Evolutionary conservation across 2,329 filamentous ascomycete species (phyloP).

Genomic region (Fusarium sp.): DNA sequence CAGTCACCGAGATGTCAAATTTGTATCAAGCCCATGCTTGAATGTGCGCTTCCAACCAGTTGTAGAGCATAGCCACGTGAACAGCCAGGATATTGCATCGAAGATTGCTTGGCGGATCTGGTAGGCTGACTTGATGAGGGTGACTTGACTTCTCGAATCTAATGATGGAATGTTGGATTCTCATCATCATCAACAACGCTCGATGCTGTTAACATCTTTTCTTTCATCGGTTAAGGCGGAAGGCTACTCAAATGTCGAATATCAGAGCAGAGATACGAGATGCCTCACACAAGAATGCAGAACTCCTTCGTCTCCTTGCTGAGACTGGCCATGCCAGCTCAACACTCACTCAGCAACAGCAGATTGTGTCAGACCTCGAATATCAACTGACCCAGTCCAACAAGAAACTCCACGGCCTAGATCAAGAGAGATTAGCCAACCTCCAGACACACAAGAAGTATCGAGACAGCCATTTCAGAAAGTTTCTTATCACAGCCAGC

Average conservation of each 20-base stretch:
- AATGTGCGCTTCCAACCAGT: background rate
- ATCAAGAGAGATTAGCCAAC: conserved; percentile 58
- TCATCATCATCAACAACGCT: background rate
- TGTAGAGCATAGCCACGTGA: background rate
- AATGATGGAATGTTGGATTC: background rate
- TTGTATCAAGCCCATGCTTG: background rate
- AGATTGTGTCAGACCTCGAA: conserved; percentile 60
- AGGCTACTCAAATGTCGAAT: conserved; percentile 47
- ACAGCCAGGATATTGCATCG: background rate
- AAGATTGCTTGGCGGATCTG: background rate
- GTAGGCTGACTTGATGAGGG: background rate
- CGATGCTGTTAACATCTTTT: too few species aligned
- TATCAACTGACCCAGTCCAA: conserved; percentile 53
- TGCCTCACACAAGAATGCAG: conserved; percentile 55
- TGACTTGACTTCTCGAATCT: background rate
- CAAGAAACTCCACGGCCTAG: conserved; percentile 54
- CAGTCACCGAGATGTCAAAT: background rate
- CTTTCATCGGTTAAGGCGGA: too few species aligned
- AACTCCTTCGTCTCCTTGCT: conserved; percentile 60
- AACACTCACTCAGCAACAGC: conserved; percentile 58
- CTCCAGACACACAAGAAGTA: conserved; percentile 65
- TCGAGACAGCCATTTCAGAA: conserved; percentile 63
- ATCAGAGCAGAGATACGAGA: conserved; percentile 54
- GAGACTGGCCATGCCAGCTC: conserved; percentile 63
- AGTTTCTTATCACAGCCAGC: conserved; percentile 64